These are phyloP conservation scores for Trametes villosa DNA, from an alignment of 768 basidiomycete genomes.

Conservation along the genomic window DNA sequence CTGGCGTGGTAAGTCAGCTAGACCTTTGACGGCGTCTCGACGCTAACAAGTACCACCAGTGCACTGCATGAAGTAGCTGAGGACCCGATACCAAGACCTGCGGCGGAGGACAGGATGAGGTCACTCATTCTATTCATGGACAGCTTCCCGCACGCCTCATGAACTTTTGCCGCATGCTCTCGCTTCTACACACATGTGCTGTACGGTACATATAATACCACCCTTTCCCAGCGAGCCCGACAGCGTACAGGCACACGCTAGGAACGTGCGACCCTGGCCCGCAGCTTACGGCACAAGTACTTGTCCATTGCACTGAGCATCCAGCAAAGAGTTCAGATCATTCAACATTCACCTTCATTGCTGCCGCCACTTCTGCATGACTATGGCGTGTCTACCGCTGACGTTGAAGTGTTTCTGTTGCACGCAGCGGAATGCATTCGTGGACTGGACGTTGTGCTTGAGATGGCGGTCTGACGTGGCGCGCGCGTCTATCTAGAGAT, in stretches of 20 bases:
- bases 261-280: constrained; percentile 2
- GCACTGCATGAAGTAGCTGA: constrained; percentile 16
- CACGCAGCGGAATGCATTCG: too few relatives aligned
- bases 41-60: constrained; percentile 7
- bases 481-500: not conserved
- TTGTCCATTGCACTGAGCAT: too few relatives aligned
- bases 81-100: not conserved
- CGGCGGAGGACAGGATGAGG: constrained; percentile 10
- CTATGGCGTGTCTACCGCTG: too few relatives aligned
- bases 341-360: too few relatives aligned
- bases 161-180: constrained; percentile 11
- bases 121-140: constrained; percentile 9
- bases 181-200: constrained; percentile 28
- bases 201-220: constrained; percentile 31
- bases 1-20: constrained; percentile 24
- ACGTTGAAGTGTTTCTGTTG: too few relatives aligned
- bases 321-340: too few relatives aligned
- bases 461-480: not conserved
- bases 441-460: too few relatives aligned
- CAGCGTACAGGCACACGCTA: not conserved
- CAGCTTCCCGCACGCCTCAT: constrained; percentile 10
- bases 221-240: constrained; percentile 16
- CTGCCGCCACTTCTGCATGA: too few relatives aligned
- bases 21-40: not conserved
- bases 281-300: too few relatives aligned